Evolutionary conservation across 805 yeast genomes (phyloP), one percentile per base, ranked within the genome.

Genomic region (Brettanomyces naardenensis): DNA sequence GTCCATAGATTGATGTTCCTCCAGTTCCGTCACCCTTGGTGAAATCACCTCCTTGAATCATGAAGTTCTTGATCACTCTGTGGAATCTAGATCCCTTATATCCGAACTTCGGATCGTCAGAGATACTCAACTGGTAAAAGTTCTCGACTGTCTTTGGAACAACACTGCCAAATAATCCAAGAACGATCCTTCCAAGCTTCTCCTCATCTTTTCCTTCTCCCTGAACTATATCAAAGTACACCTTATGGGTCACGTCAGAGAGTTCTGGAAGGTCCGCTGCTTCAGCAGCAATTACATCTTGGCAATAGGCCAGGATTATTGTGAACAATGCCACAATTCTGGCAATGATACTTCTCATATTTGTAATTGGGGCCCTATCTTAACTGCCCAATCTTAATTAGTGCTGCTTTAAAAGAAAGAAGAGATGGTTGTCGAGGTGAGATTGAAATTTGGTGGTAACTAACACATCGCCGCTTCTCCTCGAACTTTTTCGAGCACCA

Each of bases 131-230:
- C 53, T 82, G 81, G 52, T 85, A 77, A 65, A 88, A 88, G 70
- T 89, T 89, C 60, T 85, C 89, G 28, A 71, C 92, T 20, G 97
- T 89, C 62, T 81, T 83, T 50, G 94, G 95, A 28, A 81, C 90
- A 35, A 76, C 84, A 19, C 78, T 74, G 33, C 96, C 97, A 57
- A 79, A 90, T 37, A 90, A 70, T 10, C 97, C 97, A 58, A 90
- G 69, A 42, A 80, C 83, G 46, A 90, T 71, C 56, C 95, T 75
- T 33, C 97, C 97, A 33, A 89, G 64, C 4, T 66, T 52, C 58
- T 78, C 65, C 6, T 51, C 48, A 41, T 83, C 95, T 51, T 84
- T 88, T 48, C 53, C 53, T 38, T 76, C 92, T 42, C 87, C 97
- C 57, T 86, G 89, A 48, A 75, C 69, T 46, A 89, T 67, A 57